A percentile compares a stretch with the other conserved stretches of the same genome.
These are phyloP conservation scores for Lentinula guzmanii DNA, from an alignment of 768 basidiomycete species.

Conservation along the genomic window DNA sequence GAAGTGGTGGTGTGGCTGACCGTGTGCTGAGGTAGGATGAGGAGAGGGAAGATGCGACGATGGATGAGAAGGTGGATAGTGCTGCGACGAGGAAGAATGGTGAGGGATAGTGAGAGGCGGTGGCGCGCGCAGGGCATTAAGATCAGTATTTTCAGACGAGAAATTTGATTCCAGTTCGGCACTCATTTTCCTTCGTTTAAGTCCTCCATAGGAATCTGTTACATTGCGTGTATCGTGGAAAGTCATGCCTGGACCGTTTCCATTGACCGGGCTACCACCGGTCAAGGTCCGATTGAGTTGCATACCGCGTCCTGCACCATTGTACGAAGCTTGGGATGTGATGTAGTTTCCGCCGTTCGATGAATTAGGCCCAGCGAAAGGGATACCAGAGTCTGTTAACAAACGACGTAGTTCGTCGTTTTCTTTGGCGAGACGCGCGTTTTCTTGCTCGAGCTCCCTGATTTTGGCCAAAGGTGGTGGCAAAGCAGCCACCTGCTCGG, in stretches of 20 bases:
- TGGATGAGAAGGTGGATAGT: slow-evolving; percentile 24
- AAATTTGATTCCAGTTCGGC: slow-evolving; percentile 47
- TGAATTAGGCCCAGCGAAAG: not conserved
- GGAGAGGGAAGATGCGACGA: slow-evolving; percentile 20
- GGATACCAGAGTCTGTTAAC: slow-evolving; percentile 38
- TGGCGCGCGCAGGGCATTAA: slow-evolving; percentile 25
- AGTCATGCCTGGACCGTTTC: slow-evolving; percentile 25
- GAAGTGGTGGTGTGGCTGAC: slow-evolving; percentile 39
- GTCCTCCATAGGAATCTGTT: slow-evolving; percentile 46
- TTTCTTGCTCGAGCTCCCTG: slow-evolving; percentile 80
- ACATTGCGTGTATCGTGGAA: slow-evolving; percentile 40
- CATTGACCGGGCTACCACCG: slow-evolving; percentile 1
- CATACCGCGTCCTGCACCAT: slow-evolving; percentile 18
- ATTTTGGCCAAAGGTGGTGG: slow-evolving; percentile 72
- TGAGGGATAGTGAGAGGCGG: slow-evolving; percentile 64
- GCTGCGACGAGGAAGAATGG: slow-evolving; percentile 35
- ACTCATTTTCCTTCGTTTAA: slow-evolving; percentile 51
- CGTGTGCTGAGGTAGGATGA: slow-evolving; percentile 25
- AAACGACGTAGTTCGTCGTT: slow-evolving; percentile 71
- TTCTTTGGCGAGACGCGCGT: slow-evolving; percentile 61
- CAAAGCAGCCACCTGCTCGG: slow-evolving; percentile 69
- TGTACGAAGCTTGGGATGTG: not conserved
- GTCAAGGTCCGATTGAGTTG: slow-evolving; percentile 42
- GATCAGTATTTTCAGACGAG: slow-evolving; percentile 26
- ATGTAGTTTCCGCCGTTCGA: not conserved